Evolutionary conservation across 371 early-diverging fungal species (phyloP), one percentile per base, ranked within the genome.

Genomic region (Capillidium heterosporum): DNA sequence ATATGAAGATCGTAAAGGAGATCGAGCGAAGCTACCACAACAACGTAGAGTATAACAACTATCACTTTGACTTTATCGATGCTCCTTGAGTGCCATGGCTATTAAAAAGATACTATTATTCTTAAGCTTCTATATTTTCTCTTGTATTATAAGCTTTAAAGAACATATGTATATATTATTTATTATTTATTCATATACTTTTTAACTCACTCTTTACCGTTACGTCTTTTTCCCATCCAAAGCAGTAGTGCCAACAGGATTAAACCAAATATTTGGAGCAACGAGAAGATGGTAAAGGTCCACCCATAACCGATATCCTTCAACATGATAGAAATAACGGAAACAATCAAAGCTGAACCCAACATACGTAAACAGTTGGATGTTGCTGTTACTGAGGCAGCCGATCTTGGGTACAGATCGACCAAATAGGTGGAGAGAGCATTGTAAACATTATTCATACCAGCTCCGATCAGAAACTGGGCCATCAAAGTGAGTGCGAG

Each of bases 371-470:
- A 13, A n/a, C 19, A 35, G 32, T 47, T 60, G 27, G 26, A 49
- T 2, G 27, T 11, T n/a, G 60, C 48, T 7, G 41, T 35, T 39
- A 55, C 32, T 10, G 60, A 60, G 26, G 60, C 55, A 10, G 39
- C 32, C 5, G 2, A 26, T 10, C 26, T 42, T 0, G 60, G 56
- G 43, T 42, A 56, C 8, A 26, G 23, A 27, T 60, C 60, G 26
- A 60, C 35, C 1, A 56, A 40, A 29, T 60, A 60, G 23, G 46
- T 50, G 1, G 50, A 27, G 7, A 56, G 17, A 19, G 21, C 21
- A 31, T n/a, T 21, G 29, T 19, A 49, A 0, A 49, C 31, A 3
- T 24, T 27, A 10, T 19, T 1, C 32, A 48, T 31, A 32, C 41
- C 17, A 15, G 49, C 15, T 11, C 47, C 47, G n/a, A 27, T 40